Evolutionary conservation across 2,329 filamentous ascomycete genomes (phyloP).

Genomic region (Leptodontidium sp.): DNA sequence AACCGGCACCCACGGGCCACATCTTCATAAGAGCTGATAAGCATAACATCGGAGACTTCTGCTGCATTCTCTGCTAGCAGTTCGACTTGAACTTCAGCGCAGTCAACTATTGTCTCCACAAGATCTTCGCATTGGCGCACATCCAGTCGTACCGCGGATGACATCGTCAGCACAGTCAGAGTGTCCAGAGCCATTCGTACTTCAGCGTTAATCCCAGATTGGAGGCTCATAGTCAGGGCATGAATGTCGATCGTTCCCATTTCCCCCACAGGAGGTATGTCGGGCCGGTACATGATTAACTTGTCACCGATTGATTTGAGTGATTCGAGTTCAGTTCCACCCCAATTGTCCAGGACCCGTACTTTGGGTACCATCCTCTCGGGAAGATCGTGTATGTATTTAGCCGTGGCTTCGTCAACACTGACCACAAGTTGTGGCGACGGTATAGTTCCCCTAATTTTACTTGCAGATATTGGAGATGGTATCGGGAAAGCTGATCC

Average conservation of each 20-base stretch:
- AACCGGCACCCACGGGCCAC: slow-evolving; percentile 79
- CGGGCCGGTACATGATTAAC: slow-evolving; percentile 74
- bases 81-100: slow-evolving; percentile 88
- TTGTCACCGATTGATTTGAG: slow-evolving; percentile 65
- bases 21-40: slow-evolving; percentile 87
- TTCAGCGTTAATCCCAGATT: slow-evolving; percentile 89
- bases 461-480: slow-evolving; percentile 53
- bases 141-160: slow-evolving; percentile 64
- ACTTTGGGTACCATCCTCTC: slow-evolving; percentile 62
- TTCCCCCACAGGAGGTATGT: slow-evolving; percentile 77
- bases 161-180: slow-evolving; percentile 71
- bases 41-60: slow-evolving; percentile 86
- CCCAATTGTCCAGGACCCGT: slow-evolving; percentile 66
- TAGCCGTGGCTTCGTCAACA: slow-evolving; percentile 25
- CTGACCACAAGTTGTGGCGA: slow-evolving; percentile 40
- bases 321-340: slow-evolving; percentile 75
- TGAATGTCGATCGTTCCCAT: slow-evolving; percentile 92
- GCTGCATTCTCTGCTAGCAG: slow-evolving; percentile 83
- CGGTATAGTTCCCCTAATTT: slow-evolving; percentile 33
- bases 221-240: slow-evolving; percentile 86
- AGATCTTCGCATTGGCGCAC: slow-evolving; percentile 85
- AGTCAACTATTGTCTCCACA: slow-evolving; percentile 87
- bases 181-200: slow-evolving; percentile 90
- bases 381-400: slow-evolving; percentile 37
- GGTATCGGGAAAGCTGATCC: slow-evolving; percentile 53